These are phyloP conservation scores for Nakazawaea ambrosiae DNA, from an alignment of 805 yeast genomes.

Conservation along the genomic window DNA sequence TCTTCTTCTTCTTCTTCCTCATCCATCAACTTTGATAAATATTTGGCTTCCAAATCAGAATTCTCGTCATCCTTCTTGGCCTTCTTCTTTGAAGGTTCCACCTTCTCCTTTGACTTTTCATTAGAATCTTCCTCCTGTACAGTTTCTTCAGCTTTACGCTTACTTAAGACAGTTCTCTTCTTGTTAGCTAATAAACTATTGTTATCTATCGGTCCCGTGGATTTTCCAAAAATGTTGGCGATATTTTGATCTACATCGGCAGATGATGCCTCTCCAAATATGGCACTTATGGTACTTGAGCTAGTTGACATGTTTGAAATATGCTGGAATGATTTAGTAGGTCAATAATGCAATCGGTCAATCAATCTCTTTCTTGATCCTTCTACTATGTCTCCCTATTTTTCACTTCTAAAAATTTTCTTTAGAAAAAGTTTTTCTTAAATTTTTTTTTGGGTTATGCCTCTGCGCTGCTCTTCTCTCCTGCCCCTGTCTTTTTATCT, in stretches of 20 bases:
- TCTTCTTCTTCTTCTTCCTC: slow-evolving; percentile 17
- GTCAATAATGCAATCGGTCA: too few relatives aligned
- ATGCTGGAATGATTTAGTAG: too few relatives aligned
- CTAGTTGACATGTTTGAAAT: background rate
- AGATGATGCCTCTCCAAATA: slow-evolving; percentile 12
- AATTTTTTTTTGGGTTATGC: too few relatives aligned
- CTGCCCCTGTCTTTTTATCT: too few relatives aligned
- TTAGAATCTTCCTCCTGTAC: slow-evolving; percentile 19
- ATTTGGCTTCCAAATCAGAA: slow-evolving; percentile 48
- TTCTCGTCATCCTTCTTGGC: slow-evolving; percentile 23
- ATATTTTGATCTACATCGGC: slow-evolving; percentile 25
- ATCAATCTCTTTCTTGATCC: too few relatives aligned
- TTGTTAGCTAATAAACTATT: slow-evolving; percentile 21
- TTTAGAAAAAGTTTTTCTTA: too few relatives aligned
- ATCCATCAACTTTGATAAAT: slow-evolving; percentile 41
- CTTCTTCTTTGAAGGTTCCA: slow-evolving; percentile 13
- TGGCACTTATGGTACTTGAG: slow-evolving; percentile 9
- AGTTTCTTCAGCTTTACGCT: slow-evolving; percentile 19
- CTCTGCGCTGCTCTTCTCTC: too few relatives aligned
- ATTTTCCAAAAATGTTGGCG: slow-evolving; percentile 28
- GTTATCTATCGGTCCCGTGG: slow-evolving; percentile 43
- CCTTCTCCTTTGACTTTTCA: slow-evolving; percentile 18
- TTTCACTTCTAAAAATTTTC: too few relatives aligned
- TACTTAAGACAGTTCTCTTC: slow-evolving; percentile 17
- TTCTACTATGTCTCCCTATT: too few relatives aligned